phyloP scores from a whole-genome alignment of 768 basidiomycete genomes.

The Kwoniella heveanensis region DNA sequence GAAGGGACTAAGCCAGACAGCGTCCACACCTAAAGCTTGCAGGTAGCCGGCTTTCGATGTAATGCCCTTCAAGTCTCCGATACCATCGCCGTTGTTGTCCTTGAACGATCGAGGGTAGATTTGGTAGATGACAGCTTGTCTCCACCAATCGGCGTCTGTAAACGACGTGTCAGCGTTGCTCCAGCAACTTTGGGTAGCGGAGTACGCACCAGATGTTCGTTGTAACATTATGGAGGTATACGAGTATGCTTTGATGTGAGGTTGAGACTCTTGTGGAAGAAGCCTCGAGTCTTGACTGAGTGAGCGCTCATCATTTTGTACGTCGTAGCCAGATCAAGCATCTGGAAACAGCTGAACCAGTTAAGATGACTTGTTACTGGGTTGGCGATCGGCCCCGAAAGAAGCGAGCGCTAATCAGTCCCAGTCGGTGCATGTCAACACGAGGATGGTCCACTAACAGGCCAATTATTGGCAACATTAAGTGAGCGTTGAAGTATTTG shows the following conservation, averaged over 20 bases:
- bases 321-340: too few relatives aligned
- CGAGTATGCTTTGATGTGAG: not conserved
- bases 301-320: too few relatives aligned
- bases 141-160: slow-evolving; percentile 44
- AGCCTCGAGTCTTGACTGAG: not conserved
- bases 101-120: slow-evolving; percentile 50
- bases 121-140: slow-evolving; percentile 48
- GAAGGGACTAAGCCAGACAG: slow-evolving; percentile 48
- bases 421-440: too few relatives aligned
- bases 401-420: too few relatives aligned
- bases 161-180: slow-evolving; percentile 3
- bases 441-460: too few relatives aligned
- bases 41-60: slow-evolving; percentile 44
- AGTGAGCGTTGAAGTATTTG: too few relatives aligned
- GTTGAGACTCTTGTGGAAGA: not conserved
- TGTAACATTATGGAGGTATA: not conserved
- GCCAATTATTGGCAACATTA: too few relatives aligned
- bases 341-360: too few relatives aligned
- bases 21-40: slow-evolving; percentile 36
- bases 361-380: too few relatives aligned
- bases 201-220: slow-evolving; percentile 5
- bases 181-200: not conserved
- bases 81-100: slow-evolving; percentile 46
- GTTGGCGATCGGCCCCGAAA: too few relatives aligned
- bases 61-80: slow-evolving; percentile 46